Conservation (phyloP, 169 alveolate genomes). For the Theileria luwenshuni region DNA sequence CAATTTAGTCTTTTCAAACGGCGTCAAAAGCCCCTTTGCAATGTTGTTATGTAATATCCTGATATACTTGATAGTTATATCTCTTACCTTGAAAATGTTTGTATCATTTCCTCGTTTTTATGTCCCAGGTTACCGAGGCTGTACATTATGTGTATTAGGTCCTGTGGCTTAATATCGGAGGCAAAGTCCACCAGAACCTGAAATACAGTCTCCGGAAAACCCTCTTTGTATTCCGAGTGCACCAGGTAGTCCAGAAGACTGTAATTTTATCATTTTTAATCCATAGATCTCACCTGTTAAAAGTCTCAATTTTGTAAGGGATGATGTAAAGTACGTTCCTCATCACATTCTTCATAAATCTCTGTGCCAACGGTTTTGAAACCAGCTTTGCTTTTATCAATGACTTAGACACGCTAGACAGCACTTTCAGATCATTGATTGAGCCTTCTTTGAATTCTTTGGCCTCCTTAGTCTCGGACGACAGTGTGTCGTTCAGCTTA, state of each 20-base stretch:
- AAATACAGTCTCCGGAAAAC: slow-evolving; percentile 18
- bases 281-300: background rate
- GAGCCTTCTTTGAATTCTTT: background rate
- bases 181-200: slow-evolving; percentile 38
- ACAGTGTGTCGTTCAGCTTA: slow-evolving; percentile 15
- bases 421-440: background rate
- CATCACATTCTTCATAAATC: slow-evolving; percentile 2
- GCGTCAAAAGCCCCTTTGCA: slow-evolving; percentile 41
- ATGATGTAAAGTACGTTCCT: slow-evolving; percentile 13
- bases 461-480: background rate
- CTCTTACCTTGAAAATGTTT: slow-evolving; percentile 26
- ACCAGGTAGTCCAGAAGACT: slow-evolving; percentile 49
- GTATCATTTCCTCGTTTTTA: slow-evolving; percentile 35
- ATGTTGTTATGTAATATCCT: slow-evolving; percentile 46
- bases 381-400: background rate
- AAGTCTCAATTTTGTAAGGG: background rate
- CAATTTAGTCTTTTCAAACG: slow-evolving; percentile 57
- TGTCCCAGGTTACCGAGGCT: slow-evolving; percentile 23
- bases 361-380: slow-evolving; percentile 2
- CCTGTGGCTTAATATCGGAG: background rate
- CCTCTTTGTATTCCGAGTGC: slow-evolving; percentile 2
- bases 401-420: background rate
- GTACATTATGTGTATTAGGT: slow-evolving; percentile 33
- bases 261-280: background rate
- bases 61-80: background rate